Conservation (phyloP, 2,329 filamentous ascomycete genomes). For the Fusarium mundagurra region DNA sequence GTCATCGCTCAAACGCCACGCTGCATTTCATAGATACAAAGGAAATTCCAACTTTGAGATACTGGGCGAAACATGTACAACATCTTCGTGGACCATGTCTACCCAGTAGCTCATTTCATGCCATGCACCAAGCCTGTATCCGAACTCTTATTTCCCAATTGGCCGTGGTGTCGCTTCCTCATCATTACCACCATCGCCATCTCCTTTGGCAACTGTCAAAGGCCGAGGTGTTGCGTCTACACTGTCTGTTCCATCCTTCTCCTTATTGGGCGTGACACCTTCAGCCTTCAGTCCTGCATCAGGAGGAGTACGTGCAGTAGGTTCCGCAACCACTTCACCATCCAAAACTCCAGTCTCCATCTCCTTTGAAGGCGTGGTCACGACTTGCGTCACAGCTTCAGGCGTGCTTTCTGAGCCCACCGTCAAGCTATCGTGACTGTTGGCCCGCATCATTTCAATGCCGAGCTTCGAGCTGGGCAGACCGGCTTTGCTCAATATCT, state of each 20-base stretch:
- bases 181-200: conserved; percentile 18
- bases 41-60: conserved; percentile 26
- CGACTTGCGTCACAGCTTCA: conserved; percentile 62
- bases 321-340: conserved; percentile 8
- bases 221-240: conserved; percentile 59
- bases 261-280: conserved; percentile 4
- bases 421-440: conserved; percentile 85
- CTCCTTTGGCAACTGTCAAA: conserved; percentile 21
- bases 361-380: conserved; percentile 60
- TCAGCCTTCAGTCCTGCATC: conserved; percentile 27
- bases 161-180: conserved; percentile 56
- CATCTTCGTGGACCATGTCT: background rate
- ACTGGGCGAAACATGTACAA: background rate
- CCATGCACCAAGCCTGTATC: background rate
- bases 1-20: conserved; percentile 43
- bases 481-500: conserved; percentile 57
- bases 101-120: background rate
- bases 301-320: conserved; percentile 39
- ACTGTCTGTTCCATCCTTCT: conserved; percentile 33
- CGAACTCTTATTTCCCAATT: conserved; percentile 36
- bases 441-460: conserved; percentile 97
- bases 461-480: conserved; percentile 88
- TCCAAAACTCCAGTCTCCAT: conserved; percentile 46
- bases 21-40: conserved; percentile 43
- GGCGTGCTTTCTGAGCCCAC: conserved; percentile 60